Evolutionary conservation across 2,329 filamentous ascomycete genomes (phyloP).

Genomic region (Fusarium hostae): DNA sequence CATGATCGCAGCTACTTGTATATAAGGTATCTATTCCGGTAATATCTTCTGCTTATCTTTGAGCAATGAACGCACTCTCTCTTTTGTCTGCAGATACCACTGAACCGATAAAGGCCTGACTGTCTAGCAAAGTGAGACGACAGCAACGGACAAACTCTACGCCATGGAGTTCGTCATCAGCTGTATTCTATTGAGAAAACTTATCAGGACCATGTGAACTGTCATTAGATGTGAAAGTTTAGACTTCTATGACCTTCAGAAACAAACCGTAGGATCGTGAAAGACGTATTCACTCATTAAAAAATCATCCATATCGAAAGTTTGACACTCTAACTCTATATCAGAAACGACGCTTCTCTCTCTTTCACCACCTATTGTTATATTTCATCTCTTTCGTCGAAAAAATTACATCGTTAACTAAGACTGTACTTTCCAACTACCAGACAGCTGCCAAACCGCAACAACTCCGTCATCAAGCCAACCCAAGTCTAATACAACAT

Average conservation of each 20-base stretch:
- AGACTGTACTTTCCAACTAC: background rate
- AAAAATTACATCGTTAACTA: too few species aligned
- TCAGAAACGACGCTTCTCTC: background rate
- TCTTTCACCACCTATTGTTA: too few species aligned
- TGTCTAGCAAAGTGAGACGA: background rate
- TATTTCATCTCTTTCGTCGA: background rate
- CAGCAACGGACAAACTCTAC: too few species aligned
- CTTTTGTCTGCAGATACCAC: background rate
- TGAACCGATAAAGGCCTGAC: too few species aligned
- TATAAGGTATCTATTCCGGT: too few species aligned
- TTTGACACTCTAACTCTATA: background rate
- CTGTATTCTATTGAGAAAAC: background rate
- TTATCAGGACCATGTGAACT: background rate
- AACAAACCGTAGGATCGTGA: background rate
- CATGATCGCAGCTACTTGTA: too few species aligned
- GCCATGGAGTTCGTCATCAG: background rate
- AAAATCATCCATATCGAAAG: background rate
- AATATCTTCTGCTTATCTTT: background rate
- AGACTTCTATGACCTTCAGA: background rate
- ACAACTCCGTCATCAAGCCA: background rate
- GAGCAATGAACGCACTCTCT: background rate
- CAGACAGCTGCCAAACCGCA: background rate
- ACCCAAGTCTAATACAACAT: too few species aligned
- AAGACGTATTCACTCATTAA: background rate
- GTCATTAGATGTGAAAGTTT: background rate